Base-by-base conservation (phyloP, 305 asterid species). In the Galium porrigens region DNA sequence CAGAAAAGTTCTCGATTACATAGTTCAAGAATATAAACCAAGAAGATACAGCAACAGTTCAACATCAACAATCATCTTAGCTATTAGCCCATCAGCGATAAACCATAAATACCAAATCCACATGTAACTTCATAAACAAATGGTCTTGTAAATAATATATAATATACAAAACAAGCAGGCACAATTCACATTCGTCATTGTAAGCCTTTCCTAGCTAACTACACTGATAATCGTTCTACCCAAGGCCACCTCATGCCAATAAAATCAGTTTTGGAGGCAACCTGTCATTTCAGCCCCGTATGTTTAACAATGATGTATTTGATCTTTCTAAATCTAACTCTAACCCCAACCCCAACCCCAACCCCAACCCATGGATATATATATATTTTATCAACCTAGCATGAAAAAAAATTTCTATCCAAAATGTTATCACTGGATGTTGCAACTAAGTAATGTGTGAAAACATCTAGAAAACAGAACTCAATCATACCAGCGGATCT, bases 401-500 rank as follows among this genome's bases (percentile, higher is more conserved):
- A 61, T 8, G 42, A 6, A 37, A 51, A 11, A 1, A 11, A 36
- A 33, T 0, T 33, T 33, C 37, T 33, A 3, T 3, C 6, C 6
- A 33, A 33, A 33, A 33, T 33, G 37, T 33, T 33, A 33, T 33
- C 5, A 58, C 22, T 4, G n/a, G 10, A 37, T 22, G 14, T 41
- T 25, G 15, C n/a, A 34, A 42, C 33, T 27, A 32, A 59, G 9
- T 30, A 29, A 18, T 32, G 5, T 8, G 10, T 3, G 27, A 12
- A 15, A 25, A 27, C 49, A 61, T 54, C 20, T 58, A 32, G 52
- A 30, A 49, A 63, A 20, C 15, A 39, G n/a, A 70, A 70, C 39
- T 57, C 51, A 51, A 57, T 48, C 70, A 29, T 69, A 88, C 97
- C 89, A 85, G 68, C 63, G 96, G 91, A 78, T 90, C 96, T 41